These are phyloP conservation scores for Salix udensis DNA, from an alignment of 345 rosid genomes.

Conservation along the genomic window DNA sequence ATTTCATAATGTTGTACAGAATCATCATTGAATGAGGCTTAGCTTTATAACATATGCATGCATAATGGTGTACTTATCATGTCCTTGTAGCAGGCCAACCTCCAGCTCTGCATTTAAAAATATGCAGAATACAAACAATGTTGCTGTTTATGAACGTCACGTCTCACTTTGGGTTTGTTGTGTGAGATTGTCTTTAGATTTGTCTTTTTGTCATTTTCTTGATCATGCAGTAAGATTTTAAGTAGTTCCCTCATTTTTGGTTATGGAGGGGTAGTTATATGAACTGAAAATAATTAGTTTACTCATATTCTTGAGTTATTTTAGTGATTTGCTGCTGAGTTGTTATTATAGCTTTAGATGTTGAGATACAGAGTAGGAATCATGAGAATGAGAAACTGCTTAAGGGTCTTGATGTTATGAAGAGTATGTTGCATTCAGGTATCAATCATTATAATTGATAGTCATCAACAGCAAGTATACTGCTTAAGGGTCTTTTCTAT, in stretches of 20 bases:
- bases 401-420: constrained; percentile 33
- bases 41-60: not conserved
- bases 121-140: not conserved
- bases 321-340: not conserved
- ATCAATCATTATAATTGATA: not conserved
- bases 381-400: constrained; percentile 36
- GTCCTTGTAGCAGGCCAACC: not conserved
- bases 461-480: constrained; percentile 9
- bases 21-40: not conserved
- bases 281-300: not conserved
- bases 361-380: constrained; percentile 29
- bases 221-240: not conserved
- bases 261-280: not conserved
- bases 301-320: no score
- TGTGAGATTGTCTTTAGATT: constrained; percentile 19
- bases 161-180: not conserved
- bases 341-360: constrained; percentile 34
- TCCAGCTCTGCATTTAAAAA: not conserved
- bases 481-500: not conserved
- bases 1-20: not conserved
- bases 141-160: no score
- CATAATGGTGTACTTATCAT: not conserved
- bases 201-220: not conserved
- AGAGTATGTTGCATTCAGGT: constrained; percentile 18
- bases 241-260: not conserved